Base-by-base conservation (phyloP, 768 basidiomycete species). In the Crassisporium funariophilum region DNA sequence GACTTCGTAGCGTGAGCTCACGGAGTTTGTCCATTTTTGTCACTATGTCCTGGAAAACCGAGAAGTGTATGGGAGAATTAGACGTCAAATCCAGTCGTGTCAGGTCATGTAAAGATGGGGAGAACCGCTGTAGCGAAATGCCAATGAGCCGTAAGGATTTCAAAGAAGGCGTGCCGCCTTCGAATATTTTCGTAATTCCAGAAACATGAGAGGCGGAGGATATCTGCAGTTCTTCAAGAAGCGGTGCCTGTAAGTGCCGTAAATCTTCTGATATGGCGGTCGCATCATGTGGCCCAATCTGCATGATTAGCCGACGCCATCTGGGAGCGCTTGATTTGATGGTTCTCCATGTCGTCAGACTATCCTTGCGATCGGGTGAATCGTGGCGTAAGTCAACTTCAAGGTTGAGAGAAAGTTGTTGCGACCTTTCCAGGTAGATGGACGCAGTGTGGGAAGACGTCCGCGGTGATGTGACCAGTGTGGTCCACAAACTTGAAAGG, bases 321-420 rank as follows among this genome's bases (percentile, higher is more conserved):
- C 54, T 49, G 21, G 40, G 15, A 17, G 54, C 41, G 16, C 44
- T 45, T 10, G 47, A 33, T 25, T 46, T 52, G 22, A 60, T 47
- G n/a, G 46, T 25, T 4, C 44, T 50, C 58, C 58, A 60, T 25
- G 47, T 20, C 13, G 19, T 24, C 22, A 51, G 29, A 29, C 44
- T 52, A 16, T 44, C 47, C 38, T 48, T 27, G 19, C 47, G 55
- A 23, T 57, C 49, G 0, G 36, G 22, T 5, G 45, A 19, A 21
- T 54, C 50, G 24, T 52, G 50, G 25, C 52, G 55, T 22, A 62
- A 42, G 36, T 62, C 55, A 33, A 59, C 50, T 11, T 56, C 46
- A 20, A 62, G 36, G 35, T 49, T 47, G 15, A 62, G 50, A 39
- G 58, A 52, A 29, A 54, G 51, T 21, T 38, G 34, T 17, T 53